phyloP scores from a whole-genome alignment of 2,329 filamentous ascomycete species.

The Plenodomus biglobosus region DNA sequence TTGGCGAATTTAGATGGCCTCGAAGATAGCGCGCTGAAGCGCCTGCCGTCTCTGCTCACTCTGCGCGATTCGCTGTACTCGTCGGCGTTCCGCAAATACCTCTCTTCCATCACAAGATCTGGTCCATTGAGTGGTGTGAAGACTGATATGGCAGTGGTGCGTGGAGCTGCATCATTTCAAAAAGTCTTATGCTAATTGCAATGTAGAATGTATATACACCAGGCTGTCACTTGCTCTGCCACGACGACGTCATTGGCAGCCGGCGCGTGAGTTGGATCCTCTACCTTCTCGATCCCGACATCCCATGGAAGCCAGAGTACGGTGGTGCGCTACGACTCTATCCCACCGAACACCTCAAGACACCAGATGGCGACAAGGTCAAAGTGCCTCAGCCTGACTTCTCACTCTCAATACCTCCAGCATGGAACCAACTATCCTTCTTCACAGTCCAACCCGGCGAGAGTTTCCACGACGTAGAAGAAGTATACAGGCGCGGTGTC shows the following conservation, averaged over 20 bases:
- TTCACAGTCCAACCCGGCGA: conserved; percentile 98
- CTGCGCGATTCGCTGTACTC: conserved; percentile 97
- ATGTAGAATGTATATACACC: conserved; percentile 84
- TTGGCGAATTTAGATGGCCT: conserved; percentile 95
- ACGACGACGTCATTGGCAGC: conserved; percentile 98
- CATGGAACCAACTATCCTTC: conserved; percentile 97
- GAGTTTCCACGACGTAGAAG: conserved; percentile 98
- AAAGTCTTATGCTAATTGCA: conserved; percentile 13
- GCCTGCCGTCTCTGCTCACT: conserved; percentile 83
- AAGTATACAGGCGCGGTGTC: conserved; percentile 75
- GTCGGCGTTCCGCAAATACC: conserved; percentile 81
- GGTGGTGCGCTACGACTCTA: conserved; percentile 89
- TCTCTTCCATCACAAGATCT: conserved; percentile 81
- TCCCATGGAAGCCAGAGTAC: conserved; percentile 87
- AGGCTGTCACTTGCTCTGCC: conserved; percentile 91
- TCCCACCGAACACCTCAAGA: conserved; percentile 66
- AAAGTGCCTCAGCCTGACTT: conserved; percentile 79
- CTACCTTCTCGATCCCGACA: conserved; percentile 91
- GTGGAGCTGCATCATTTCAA: conserved; percentile 6
- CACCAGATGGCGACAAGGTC: conserved; percentile 71
- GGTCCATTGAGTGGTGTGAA: conserved; percentile 88
- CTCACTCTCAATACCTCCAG: conserved; percentile 82
- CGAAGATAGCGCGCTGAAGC: conserved; percentile 79
- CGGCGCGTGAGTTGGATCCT: conserved; percentile 95
- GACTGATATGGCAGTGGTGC: conserved; percentile 93